Evolutionary conservation across 768 basidiomycete species (phyloP), one percentile per base, ranked within the genome.

Genomic region (Infundibulicybe gibba): DNA sequence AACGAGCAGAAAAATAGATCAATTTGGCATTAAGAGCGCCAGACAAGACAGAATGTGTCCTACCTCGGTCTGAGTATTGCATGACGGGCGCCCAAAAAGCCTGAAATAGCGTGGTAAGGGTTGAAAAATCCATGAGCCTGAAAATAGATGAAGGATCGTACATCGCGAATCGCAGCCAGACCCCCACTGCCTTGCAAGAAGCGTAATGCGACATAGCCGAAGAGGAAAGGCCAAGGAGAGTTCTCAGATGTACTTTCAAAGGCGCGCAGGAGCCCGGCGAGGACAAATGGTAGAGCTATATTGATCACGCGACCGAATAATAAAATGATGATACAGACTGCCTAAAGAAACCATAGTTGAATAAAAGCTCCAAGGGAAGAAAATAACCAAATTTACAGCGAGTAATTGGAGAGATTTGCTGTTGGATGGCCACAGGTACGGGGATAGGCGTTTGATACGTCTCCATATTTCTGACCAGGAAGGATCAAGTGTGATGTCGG

Each of bases 11-110:
- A 44, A 47, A 11, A 34, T 25, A 51, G 6, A 15, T 45, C 14
- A 45, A 16, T 41, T 37, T 30, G 39, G 42, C 15, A 35, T 42
- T 19, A 30, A 20, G 37, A 14, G 10, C 33, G 15, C 9, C 14
- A 37, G 17, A 5, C 21, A 21, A 17, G 19, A 35, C 37, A 21
- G 9, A 15, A 37, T 43, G 45, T 3, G 38, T 57, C 68, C 49
- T 52, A 78, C 80, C 79, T 56, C 85, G 69, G 59, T 94, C 90
- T 0, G 88, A 90, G 61, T 83, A 89, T 64, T 92, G 90, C 79
- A 92, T 87, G 37, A 98, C 87, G 1, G 92, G 90, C 2, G 85
- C 78, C 88, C 91, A 94, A 2, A 92, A 71, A 25, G 77, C 69
- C 81, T 86, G 48, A 3, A 50, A 34, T n/a, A 38, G n/a, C 35